Evolutionary conservation across 2,329 filamentous ascomycete species (phyloP), one percentile per base, ranked within the genome.

Genomic region (Xylaria sp.): DNA sequence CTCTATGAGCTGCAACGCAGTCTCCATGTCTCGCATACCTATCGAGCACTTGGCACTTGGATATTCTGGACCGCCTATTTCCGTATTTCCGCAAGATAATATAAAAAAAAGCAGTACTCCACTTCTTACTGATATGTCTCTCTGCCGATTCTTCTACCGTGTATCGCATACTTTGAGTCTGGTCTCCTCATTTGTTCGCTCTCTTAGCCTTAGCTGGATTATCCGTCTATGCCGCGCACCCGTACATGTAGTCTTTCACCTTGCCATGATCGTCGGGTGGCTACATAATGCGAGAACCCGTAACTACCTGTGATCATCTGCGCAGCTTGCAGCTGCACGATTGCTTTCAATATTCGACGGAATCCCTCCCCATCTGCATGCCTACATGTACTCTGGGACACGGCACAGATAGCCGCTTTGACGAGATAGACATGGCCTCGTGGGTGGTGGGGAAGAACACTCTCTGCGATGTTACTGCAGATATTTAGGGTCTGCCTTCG

Each of bases 351-450:
- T 31, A 7, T n/a, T 18, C 6, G 28, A 25, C 15, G n/a, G 28
- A 54, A 33, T n/a, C 46, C 51, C 28, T 10, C 18, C 28, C 36
- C 6, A 46, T 46, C 15, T 55, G 46, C n/a, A n/a, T 15, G 20
- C 33, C 9, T 52, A 43, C 20, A 18, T 9, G 28, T 31, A 43
- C 3, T 18, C 52, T 20, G 52, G 2, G 8, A n/a, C 8, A 54
- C 33, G 20, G 58, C n/a, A 48, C 59, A 52, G 59, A 62, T 62
- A 54, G 23, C 59, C 36, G 43, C 43, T 23, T 31, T 60, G 8
- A 23, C n/a, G 39, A 58, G 56, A 58, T 58, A 39, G 39, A 58
- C 39, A 48, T 12, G 39, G 20, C 25, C 20, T 28, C 23, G 54
- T 41, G 6, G 8, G 25, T 31, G 41, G 23, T 48, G n/a, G 7